These are phyloP conservation scores for Sisymbrium irio DNA, from an alignment of 345 rosid species.

Conservation along the genomic window DNA sequence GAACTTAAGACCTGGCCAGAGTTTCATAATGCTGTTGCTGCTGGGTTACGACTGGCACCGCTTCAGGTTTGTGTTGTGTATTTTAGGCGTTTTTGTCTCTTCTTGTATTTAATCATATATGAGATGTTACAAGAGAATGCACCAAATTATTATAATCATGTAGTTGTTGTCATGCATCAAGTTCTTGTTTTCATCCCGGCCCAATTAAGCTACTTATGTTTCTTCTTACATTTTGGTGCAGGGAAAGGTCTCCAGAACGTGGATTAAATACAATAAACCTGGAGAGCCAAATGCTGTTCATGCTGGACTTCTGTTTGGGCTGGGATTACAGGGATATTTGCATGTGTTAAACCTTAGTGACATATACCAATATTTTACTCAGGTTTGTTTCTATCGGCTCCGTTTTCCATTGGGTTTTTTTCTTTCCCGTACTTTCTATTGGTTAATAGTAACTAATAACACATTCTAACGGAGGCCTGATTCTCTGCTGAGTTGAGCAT, in stretches of 20 bases:
- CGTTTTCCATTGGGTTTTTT: constrained; percentile 5
- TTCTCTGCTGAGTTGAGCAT: constrained; percentile 16
- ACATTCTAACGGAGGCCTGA: constrained; percentile 2
- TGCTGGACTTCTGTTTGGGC: constrained; percentile 92
- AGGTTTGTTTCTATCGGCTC: constrained; percentile 47
- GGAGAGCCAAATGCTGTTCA: constrained; percentile 80
- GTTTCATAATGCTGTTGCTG: constrained; percentile 98
- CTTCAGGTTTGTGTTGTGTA: constrained; percentile 62
- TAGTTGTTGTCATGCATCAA: constrained; percentile 19
- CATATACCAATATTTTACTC: constrained; percentile 77
- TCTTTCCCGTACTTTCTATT: neutral
- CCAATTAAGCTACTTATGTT: constrained; percentile 13
- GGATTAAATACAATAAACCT: constrained; percentile 92
- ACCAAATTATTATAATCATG: constrained; percentile 3
- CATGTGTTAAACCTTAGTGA: constrained; percentile 71
- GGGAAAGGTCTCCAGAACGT: constrained; percentile 97
- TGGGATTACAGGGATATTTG: constrained; percentile 93
- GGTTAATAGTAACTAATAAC: constrained; percentile 3
- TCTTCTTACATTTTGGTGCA: constrained; percentile 36
- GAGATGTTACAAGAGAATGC: neutral
- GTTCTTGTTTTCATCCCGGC: neutral
- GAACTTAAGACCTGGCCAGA: constrained; percentile 98
- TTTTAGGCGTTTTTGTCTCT: constrained; percentile 10
- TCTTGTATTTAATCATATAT: neutral
- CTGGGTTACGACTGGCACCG: constrained; percentile 91